phyloP scores from a whole-genome alignment of 148 eudicot genomes.

The Silene uniflora region DNA sequence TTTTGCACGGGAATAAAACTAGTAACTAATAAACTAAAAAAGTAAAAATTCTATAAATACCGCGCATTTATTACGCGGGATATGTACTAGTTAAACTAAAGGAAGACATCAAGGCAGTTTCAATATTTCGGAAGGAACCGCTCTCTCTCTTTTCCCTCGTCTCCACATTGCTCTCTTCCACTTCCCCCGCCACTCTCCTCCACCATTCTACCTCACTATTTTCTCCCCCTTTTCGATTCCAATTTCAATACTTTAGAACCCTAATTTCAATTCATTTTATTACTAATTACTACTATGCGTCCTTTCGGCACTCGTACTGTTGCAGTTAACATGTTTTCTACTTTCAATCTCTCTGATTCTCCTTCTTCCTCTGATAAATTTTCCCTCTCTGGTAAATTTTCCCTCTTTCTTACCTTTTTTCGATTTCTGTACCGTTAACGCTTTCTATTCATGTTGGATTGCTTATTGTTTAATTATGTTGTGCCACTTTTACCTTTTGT shows the following conservation, averaged over 20 bases:
- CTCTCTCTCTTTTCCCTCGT: too few species aligned
- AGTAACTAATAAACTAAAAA: too few species aligned
- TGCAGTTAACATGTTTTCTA: background rate
- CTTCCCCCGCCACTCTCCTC: background rate
- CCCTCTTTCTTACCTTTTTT: background rate
- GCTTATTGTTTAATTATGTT: background rate
- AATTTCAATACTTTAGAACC: background rate
- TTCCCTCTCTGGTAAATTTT: background rate
- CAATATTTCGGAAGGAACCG: too few species aligned
- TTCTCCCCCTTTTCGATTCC: background rate
- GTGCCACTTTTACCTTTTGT: too few species aligned
- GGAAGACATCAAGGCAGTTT: too few species aligned
- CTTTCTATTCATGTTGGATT: background rate
- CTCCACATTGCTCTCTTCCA: background rate
- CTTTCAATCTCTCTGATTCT: slow-evolving; percentile 1
- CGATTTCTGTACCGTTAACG: too few species aligned
- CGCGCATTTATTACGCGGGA: too few species aligned
- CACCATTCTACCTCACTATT: background rate
- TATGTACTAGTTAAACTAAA: too few species aligned
- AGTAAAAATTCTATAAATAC: too few species aligned
- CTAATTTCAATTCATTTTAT: background rate
- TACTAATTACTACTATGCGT: background rate
- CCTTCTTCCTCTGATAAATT: slow-evolving; percentile 12
- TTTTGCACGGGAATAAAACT: too few species aligned
- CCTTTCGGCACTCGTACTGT: slow-evolving; percentile 8